Evolutionary conservation across 202 grass and related monocot genomes (phyloP).

Genomic region (Panicum hallii): DNA sequence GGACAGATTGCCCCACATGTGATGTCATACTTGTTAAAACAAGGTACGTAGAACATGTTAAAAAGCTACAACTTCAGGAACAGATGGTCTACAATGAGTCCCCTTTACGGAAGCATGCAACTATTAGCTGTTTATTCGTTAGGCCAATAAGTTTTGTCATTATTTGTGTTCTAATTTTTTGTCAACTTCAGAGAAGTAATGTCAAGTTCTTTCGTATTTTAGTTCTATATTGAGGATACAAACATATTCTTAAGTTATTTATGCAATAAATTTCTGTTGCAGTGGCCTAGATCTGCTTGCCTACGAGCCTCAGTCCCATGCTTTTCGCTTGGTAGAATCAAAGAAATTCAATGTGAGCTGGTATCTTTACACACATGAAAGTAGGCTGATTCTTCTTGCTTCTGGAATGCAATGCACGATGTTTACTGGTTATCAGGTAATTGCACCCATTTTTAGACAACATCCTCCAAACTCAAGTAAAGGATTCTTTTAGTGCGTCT

Average conservation of each 20-base stretch:
- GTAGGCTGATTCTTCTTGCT: constrained; percentile 93
- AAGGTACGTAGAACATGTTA: constrained; percentile 60
- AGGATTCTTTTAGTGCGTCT: constrained; percentile 4
- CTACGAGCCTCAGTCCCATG: constrained; percentile 81
- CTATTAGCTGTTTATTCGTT: constrained; percentile 21
- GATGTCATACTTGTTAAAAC: constrained; percentile 93
- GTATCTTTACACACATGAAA: constrained; percentile 98
- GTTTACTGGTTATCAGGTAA: constrained; percentile 94
- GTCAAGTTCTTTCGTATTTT: not conserved
- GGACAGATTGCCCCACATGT: constrained; percentile 94
- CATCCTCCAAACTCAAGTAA: constrained; percentile 1
- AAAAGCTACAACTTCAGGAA: constrained; percentile 25
- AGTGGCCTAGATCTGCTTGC: constrained; percentile 90
- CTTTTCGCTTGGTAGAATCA: constrained; percentile 71
- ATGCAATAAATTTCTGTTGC: constrained; percentile 42
- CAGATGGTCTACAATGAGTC: not conserved
- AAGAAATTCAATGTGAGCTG: constrained; percentile 84
- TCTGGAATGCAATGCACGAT: constrained; percentile 91
- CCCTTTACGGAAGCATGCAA: not conserved
- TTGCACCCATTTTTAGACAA: constrained; percentile 17
- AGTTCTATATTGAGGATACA: constrained; percentile 33
- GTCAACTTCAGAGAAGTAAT: not conserved
- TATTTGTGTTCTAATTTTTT: not conserved
- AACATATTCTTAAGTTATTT: constrained; percentile 31
- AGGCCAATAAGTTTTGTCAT: constrained; percentile 27